phyloP scores from a whole-genome alignment of 176 grass and related monocot species.

The Aegilops bicornis region DNA sequence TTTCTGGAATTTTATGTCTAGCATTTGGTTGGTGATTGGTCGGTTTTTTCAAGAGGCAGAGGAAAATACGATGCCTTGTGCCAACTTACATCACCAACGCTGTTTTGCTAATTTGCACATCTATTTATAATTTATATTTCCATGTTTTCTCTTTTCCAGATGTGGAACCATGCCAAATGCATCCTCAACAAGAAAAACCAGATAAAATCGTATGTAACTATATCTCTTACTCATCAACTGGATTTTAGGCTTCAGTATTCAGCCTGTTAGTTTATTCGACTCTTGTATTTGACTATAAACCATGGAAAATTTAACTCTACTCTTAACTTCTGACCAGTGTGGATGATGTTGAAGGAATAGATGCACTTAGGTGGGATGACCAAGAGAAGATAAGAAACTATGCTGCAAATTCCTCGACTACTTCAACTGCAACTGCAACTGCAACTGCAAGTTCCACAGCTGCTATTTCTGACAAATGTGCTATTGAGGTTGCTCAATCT shows the following conservation, averaged over 20 bases:
- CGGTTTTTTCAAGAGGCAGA: background rate
- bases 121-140: constrained; percentile 24
- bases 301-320: background rate
- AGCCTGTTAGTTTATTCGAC: background rate
- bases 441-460: constrained; percentile 27
- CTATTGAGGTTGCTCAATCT: constrained; percentile 82
- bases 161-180: constrained; percentile 95
- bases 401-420: constrained; percentile 42
- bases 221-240: background rate
- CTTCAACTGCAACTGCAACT: constrained; percentile 16
- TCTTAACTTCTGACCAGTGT: constrained; percentile 41
- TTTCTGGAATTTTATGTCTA: background rate
- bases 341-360: constrained; percentile 92
- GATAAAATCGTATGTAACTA: constrained; percentile 73
- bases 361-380: constrained; percentile 90
- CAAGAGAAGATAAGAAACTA: constrained; percentile 87
- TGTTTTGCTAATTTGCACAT: background rate
- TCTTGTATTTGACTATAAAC: constrained; percentile 7
- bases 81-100: constrained; percentile 10
- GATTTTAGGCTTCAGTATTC: background rate
- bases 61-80: background rate
- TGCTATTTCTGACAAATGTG: constrained; percentile 54
- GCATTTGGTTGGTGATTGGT: background rate
- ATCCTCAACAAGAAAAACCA: constrained; percentile 88
- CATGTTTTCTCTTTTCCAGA: constrained; percentile 50